Base-by-base conservation (phyloP, 441 rosid genomes). In the Flueggea neowawraea region DNA sequence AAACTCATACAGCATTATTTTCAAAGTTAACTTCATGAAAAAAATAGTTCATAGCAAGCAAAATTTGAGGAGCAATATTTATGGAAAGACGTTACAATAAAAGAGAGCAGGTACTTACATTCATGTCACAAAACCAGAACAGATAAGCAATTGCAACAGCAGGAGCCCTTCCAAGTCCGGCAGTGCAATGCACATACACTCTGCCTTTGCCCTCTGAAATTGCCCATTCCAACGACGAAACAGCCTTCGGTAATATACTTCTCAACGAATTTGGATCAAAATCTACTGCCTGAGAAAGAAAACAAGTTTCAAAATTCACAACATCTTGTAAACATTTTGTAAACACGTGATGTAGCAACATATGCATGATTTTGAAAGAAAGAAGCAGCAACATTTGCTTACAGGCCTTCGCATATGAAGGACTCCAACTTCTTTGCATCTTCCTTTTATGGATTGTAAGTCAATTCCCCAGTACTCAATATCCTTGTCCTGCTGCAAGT, bases 151-250 rank as follows among this genome's bases (percentile, higher is more conserved):
- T 87, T 0, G 90, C 87, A 62, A 86, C 87, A 11, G 96, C 97
- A 11, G 97, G 98, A 32, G 98, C 98, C 68, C 97, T 88, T 69
- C 98, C 98, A 7, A 93, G 77, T 55, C 98, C 97, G 10, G 98
- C 98, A 9, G 96, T 85, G 72, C 97, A 93, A 58, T 93, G 98
- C 44, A 93, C 87, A 28, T 93, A 93, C 5, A 74, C 90, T 64
- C 82, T 66, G 31, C 96, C 97, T 70, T 86, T 93, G 58, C 93
- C 98, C 60, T 88, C 78, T 0, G 91, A 84, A 67, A 85, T 79
- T 47, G 95, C 94, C 95, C 90, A 84, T 77, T 93, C 97, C 69
- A 90, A 55, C 12, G 85, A 85, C 11, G 97, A 90, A 74, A 90
- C 95, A 36, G 96, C 92, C 71, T 78, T 80, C 0, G 96, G 96